These are phyloP conservation scores for Colletotrichum filicis DNA, from an alignment of 2,329 filamentous ascomycete genomes.

Conservation along the genomic window DNA sequence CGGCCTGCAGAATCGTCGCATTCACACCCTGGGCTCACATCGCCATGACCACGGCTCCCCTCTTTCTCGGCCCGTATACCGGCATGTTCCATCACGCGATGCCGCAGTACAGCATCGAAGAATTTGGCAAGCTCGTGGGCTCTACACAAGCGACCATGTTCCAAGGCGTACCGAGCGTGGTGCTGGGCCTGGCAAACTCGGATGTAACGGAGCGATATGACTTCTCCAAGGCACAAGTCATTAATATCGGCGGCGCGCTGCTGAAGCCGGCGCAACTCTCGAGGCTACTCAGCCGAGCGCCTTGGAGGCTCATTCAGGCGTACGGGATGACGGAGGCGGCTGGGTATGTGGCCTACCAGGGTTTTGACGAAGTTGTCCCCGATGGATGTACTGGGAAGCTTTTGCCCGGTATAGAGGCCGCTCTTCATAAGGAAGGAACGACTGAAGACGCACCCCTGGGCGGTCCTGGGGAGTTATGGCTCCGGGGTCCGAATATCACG, in stretches of 20 bases:
- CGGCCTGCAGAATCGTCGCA: conserved; percentile 47
- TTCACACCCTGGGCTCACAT: conserved; percentile 58
- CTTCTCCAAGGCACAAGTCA: conserved; percentile 49
- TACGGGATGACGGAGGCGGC: conserved; percentile 59
- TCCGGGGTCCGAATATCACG: conserved; percentile 56
- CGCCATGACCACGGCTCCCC: conserved; percentile 54
- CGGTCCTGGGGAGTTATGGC: conserved; percentile 54
- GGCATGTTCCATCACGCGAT: conserved; percentile 57
- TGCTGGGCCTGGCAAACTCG: conserved; percentile 48
- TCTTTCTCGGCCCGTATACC: conserved; percentile 55
- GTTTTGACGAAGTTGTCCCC: conserved; percentile 43
- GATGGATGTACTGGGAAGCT: conserved; percentile 49
- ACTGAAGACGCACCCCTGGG: conserved; percentile 47
- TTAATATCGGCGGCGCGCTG: conserved; percentile 49
- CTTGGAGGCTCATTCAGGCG: conserved; percentile 52
- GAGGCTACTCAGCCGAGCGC: conserved; percentile 43
- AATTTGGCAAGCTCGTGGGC: conserved; percentile 46
- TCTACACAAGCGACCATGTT: conserved; percentile 50
- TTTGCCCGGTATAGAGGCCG: conserved; percentile 51
- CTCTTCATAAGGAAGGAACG: conserved; percentile 50
- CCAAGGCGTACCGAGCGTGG: conserved; percentile 52
- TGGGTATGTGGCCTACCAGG: conserved; percentile 54
- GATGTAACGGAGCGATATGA: conserved; percentile 48
- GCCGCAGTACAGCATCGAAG: conserved; percentile 50
- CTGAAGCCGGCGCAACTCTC: conserved; percentile 48